A percentile compares a stretch with the other conserved stretches of the same genome.
phyloP scores from a whole-genome alignment of 495 filamentous ascomycete species.

The Xylaria scruposa region DNA sequence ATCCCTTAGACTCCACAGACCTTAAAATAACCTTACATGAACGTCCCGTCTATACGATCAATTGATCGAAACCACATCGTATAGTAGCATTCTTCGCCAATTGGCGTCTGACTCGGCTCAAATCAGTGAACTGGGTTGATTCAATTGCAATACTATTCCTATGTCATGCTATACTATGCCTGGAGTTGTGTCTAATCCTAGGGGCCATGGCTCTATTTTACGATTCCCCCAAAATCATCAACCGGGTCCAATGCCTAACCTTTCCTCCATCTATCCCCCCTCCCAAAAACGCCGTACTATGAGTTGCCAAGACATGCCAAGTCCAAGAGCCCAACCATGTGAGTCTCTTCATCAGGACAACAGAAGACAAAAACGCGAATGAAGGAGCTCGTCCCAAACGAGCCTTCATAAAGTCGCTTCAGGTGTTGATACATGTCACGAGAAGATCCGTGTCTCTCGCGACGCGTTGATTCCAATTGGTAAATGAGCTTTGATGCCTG shows the following conservation, averaged over 20 bases:
- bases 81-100: background rate
- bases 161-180: conserved; percentile 21
- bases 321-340: conserved; percentile 12
- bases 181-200: conserved; percentile 7
- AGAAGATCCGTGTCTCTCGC: background rate
- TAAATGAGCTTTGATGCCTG: conserved; percentile 13
- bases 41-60: background rate
- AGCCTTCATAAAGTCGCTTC: background rate
- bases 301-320: conserved; percentile 17
- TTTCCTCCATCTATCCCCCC: conserved; percentile 14
- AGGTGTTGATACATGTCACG: conserved; percentile 4
- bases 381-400: background rate
- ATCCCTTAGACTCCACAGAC: background rate
- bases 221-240: background rate
- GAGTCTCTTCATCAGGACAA: conserved; percentile 11
- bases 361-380: conserved; percentile 1
- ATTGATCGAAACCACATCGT: too few relatives aligned
- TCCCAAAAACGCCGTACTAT: conserved; percentile 23
- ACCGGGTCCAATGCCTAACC: background rate
- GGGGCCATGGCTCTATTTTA: conserved; percentile 16
- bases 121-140: background rate
- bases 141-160: conserved; percentile 17
- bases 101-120: background rate
- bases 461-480: background rate
- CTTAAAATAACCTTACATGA: conserved; percentile 1